phyloP scores from a whole-genome alignment of 768 basidiomycete genomes.

The Chlorophyllum brunneum region DNA sequence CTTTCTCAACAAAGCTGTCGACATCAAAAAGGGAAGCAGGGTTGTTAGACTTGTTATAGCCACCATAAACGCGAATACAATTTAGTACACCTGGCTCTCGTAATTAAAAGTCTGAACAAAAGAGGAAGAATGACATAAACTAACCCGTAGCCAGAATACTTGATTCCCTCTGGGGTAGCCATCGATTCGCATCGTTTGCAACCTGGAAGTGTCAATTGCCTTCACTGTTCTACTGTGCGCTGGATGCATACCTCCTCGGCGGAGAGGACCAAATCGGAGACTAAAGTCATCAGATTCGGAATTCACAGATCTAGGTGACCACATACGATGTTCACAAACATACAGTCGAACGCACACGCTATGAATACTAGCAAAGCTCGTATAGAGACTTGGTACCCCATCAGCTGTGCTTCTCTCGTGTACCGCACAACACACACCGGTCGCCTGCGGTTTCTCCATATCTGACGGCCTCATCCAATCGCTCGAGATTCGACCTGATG shows the following conservation, averaged over 20 bases:
- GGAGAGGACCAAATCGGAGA: conserved; percentile 49
- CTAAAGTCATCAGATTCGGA: conserved; percentile 27
- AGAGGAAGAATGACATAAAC: conserved; percentile 9
- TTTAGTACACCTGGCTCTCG: conserved; percentile 46
- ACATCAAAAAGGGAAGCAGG: conserved; percentile 57
- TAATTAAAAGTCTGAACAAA: not conserved
- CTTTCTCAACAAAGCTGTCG: conserved; percentile 51
- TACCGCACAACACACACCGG: conserved; percentile 34
- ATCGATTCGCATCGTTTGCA: conserved; percentile 49
- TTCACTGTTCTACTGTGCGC: not conserved
- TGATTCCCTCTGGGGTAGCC: conserved; percentile 53
- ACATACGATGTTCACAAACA: conserved; percentile 59
- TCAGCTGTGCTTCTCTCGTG: not conserved
- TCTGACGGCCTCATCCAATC: conserved; percentile 59
- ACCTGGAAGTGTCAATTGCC: conserved; percentile 32
- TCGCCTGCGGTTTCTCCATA: conserved; percentile 67
- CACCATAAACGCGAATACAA: conserved; percentile 61
- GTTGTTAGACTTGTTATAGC: conserved; percentile 48
- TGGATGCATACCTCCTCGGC: conserved; percentile 55
- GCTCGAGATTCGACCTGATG: conserved; percentile 55
- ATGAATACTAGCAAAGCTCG: conserved; percentile 57
- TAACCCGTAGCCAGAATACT: conserved; percentile 51
- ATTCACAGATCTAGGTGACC: not conserved
- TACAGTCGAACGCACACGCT: conserved; percentile 49
- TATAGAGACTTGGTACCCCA: conserved; percentile 46